Evolutionary conservation across 805 yeast genomes (phyloP), one percentile per base, ranked within the genome.

Genomic region (Deakozyma indianensis): DNA sequence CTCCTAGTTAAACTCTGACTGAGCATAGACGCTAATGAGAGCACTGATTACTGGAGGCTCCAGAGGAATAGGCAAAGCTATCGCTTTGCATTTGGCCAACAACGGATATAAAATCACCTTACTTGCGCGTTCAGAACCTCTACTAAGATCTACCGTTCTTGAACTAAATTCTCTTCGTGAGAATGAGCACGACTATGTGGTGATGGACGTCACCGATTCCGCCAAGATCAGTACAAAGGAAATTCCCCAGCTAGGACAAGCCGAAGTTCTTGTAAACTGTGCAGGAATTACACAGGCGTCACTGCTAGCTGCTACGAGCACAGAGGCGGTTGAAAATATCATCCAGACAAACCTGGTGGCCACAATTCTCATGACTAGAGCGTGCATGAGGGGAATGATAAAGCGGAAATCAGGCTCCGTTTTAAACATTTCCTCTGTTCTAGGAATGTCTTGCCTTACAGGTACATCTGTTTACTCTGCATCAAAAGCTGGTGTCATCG

Each of bases 401-500:
- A 57, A 42, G 55, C 47, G 44, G 56, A 57, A 44, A 51, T 55
- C 46, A 7, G 56, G 66, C 18, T 54, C 64, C 22, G 74, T 85
- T 14, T 55, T 84, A 25, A 83, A 81, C 55, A 61, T 85, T 1
- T 74, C 90, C 1, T 83, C 94, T 0, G 69, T 80, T 4, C 62
- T 85, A 21, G 72, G 69, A 1, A 23, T 44, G 15, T 47, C 52
- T 5, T 69, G 72, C 2, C 23, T 43, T 11, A 42, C 56, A 3
- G 94, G 94, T 1, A 70, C 86, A 0, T 50, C 76, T 0, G 78
- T 78, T 0, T 85, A 85, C 53, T 64, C 80, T 0, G 83, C 87
- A 0, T 66, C 81, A 45, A 85, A 85, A 56, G 78, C 80, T 0
- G 95, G 86, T 0, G 54, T 85, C 2, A 61, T 73, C 42, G 80